Conservation (phyloP, 192 early-diverging fungal genomes). For the Lobulomyces angularis region DNA sequence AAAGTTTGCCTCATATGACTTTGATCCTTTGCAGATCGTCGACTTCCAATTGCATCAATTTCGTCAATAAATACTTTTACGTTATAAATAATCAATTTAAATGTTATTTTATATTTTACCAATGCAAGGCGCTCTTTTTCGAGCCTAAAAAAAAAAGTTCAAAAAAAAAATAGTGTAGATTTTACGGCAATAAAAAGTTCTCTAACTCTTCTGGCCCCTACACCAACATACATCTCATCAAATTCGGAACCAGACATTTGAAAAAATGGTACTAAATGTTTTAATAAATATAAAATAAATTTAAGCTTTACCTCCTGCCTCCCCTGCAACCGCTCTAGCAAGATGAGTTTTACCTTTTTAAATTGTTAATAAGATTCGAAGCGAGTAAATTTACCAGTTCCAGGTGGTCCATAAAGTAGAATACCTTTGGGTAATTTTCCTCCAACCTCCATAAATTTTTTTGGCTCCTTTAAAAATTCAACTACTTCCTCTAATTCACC, state of each 20-base stretch:
- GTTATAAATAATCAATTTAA: too few species aligned
- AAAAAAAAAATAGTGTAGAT: too few species aligned
- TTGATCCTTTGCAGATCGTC: slow-evolving; percentile 85
- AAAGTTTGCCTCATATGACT: slow-evolving; percentile 96
- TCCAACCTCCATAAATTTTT: slow-evolving; percentile 81
- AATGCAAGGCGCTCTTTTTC: slow-evolving; percentile 38
- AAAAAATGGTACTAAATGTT: slow-evolving; percentile 99
- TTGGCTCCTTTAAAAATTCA: slow-evolving; percentile 84
- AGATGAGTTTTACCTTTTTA: slow-evolving; percentile 94
- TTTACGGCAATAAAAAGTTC: slow-evolving; percentile 61
- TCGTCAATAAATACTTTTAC: slow-evolving; percentile 99
- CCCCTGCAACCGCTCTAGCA: slow-evolving; percentile 92
- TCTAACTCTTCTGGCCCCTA: slow-evolving; percentile 75
- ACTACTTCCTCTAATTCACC: slow-evolving; percentile 94
- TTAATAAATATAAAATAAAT: too few species aligned
- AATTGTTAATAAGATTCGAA: too few species aligned
- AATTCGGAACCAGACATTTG: slow-evolving; percentile 98
- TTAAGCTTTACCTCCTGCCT: too few species aligned
- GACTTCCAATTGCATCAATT: slow-evolving; percentile 93
- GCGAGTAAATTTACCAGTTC: too few species aligned
- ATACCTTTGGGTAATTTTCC: slow-evolving; percentile 87
- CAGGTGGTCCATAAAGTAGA: slow-evolving; percentile 65
- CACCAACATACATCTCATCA: slow-evolving; percentile 98
- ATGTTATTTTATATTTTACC: too few species aligned
- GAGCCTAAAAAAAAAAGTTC: too few species aligned